Conservation (phyloP, 371 early-diverging fungal genomes). For the Mortierella sp. region DNA sequence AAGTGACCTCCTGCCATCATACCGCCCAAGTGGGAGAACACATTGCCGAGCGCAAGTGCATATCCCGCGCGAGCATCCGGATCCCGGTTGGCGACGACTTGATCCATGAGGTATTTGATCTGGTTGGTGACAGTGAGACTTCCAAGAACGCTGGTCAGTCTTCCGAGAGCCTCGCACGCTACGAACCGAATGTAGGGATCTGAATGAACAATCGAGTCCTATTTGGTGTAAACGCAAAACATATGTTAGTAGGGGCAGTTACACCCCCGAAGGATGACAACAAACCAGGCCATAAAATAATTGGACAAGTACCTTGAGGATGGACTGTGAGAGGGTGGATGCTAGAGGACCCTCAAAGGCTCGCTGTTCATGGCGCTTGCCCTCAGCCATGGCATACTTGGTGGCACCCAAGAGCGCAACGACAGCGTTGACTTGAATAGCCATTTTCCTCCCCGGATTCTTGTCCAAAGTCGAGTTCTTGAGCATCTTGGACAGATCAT, state of each 20-base stretch:
- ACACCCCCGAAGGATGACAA: neutral
- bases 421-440: constrained; percentile 86
- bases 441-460: constrained; percentile 81
- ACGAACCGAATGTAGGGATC: constrained; percentile 82
- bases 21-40: constrained; percentile 91
- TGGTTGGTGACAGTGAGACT: constrained; percentile 82
- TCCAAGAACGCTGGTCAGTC: constrained; percentile 82
- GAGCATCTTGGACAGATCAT: constrained; percentile 77
- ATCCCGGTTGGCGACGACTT: constrained; percentile 93
- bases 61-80: constrained; percentile 95
- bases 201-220: constrained; percentile 80
- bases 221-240: neutral
- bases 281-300: neutral
- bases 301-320: constrained; percentile 29
- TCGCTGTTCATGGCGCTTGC: constrained; percentile 42
- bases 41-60: constrained; percentile 90
- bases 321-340: constrained; percentile 49
- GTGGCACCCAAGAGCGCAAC: constrained; percentile 78
- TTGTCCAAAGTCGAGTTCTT: constrained; percentile 76
- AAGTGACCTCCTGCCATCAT: constrained; percentile 90
- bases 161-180: constrained; percentile 88
- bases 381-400: constrained; percentile 69
- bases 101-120: constrained; percentile 86
- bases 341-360: constrained; percentile 54
- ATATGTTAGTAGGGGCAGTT: neutral